Evolutionary conservation across 129 eudicot genomes (phyloP), one percentile per base, ranked within the genome.

Genomic region (Apium graveolens): DNA sequence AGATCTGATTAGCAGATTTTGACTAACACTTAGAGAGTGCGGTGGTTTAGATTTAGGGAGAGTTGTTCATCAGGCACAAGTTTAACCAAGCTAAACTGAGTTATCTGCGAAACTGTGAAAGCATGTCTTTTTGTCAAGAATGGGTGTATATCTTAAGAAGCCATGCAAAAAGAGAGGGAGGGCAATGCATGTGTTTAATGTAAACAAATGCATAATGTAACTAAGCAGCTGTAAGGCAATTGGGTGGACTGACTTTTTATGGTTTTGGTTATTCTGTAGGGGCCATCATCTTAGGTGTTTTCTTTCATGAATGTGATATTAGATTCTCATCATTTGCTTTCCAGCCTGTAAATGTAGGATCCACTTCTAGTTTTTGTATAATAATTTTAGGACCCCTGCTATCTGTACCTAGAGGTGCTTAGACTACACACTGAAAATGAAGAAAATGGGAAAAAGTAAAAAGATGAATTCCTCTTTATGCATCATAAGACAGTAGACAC

Each of bases 331-430:
- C 38, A 34, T 27, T 5, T 44, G 77, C 80, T 77, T 77, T 57
- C 71, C 80, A 77, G 71, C 80, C 80, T 32, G 65, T 37, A 35
- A 55, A 38, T 35, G 71, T 53, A 51, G 80, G 80, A 16, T 55
- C 38, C 37, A 3, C 31, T 5, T n/a, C 0, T 53, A 11, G 57
- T 53, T 70, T 12, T 20, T 9, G 11, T 17, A 41, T 14, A 32
- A 37, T 35, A 32, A 6, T 26, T 60, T 60, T 24, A 9, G 68
- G 68, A 60, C 68, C 68, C 68, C 68, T 60, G 32, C 4, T 60
- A 60, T 60, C 68, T 26, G 68, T 26, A 60, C 68, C 68, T 57
- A 57, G 31, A 55, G 65, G 65, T 20, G 62, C 62, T 42, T n/a
- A n/a, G n/a, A n/a, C n/a, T 46, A 49, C 16, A 9, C 65, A 55